phyloP scores from a whole-genome alignment of 2,329 filamentous ascomycete genomes.

The Trichoderma koningii region DNA sequence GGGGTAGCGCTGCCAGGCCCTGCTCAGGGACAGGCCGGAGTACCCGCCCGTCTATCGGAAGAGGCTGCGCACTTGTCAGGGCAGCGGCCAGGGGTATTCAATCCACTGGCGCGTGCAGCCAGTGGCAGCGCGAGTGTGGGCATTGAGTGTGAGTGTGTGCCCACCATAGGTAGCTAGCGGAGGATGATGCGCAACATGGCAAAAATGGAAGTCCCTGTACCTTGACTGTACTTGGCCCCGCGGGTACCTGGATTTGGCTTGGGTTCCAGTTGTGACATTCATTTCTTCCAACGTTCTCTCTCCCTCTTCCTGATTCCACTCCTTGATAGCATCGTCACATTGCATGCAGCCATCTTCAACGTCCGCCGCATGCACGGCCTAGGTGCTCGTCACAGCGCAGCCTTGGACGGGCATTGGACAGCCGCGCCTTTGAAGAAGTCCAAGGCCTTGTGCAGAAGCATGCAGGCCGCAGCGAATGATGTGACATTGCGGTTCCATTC shows the following conservation, averaged over 20 bases:
- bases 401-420: neutral
- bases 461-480: slow-evolving; percentile 14
- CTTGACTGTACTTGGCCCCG: too few species aligned
- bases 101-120: slow-evolving; percentile 11
- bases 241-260: too few species aligned
- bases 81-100: slow-evolving; percentile 16
- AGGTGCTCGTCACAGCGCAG: neutral
- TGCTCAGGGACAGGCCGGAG: slow-evolving; percentile 24
- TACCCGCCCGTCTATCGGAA: slow-evolving; percentile 27
- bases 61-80: slow-evolving; percentile 23
- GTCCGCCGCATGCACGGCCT: neutral
- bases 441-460: slow-evolving; percentile 2
- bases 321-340: neutral
- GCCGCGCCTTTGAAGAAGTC: slow-evolving; percentile 10
- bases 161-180: slow-evolving; percentile 17
- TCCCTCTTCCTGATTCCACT: too few species aligned
- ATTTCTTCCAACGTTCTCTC: too few species aligned
- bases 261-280: too few species aligned
- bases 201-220: too few species aligned
- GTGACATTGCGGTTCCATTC: neutral
- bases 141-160: neutral
- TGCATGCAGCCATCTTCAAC: slow-evolving; percentile 9
- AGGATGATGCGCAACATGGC: too few species aligned
- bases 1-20: slow-evolving; percentile 26
- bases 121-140: too few species aligned